Evolutionary conservation across 139 green algal genomes (phyloP).

Genomic region (Prasinococcaceae sp.): DNA sequence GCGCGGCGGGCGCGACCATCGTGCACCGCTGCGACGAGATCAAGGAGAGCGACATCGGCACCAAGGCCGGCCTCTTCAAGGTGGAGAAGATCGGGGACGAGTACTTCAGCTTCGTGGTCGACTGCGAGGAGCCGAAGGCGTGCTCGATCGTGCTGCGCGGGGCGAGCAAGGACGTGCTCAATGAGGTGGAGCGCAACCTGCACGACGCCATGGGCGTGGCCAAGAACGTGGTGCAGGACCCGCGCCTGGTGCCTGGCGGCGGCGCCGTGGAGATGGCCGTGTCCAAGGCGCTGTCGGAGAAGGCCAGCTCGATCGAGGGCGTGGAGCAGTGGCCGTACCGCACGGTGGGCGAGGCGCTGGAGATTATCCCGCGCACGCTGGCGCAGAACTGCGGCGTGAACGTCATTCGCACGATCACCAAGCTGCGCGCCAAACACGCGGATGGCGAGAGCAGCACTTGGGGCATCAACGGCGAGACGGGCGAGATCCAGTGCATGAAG

Average conservation of each 20-base stretch:
- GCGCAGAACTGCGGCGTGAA: conserved; percentile 96
- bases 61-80: conserved; percentile 83
- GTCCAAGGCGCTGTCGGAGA: conserved; percentile 40
- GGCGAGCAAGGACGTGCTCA: conserved; percentile 70
- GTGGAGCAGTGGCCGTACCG: conserved; percentile 40
- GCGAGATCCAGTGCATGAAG: conserved; percentile 83
- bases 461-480: conserved; percentile 79
- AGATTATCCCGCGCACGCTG: conserved; percentile 95
- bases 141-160: conserved; percentile 62
- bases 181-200: conserved; percentile 64
- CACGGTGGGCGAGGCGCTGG: conserved; percentile 55
- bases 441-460: conserved; percentile 37
- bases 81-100: conserved; percentile 95
- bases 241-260: conserved; percentile 80
- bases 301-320: conserved; percentile 36
- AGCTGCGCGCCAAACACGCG: conserved; percentile 69
- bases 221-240: conserved; percentile 82
- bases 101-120: conserved; percentile 95
- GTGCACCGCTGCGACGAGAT: conserved; percentile 81
- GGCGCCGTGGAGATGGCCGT: conserved; percentile 94
- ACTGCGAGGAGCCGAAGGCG: conserved; percentile 93
- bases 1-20: conserved; percentile 86
- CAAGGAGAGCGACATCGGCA: conserved; percentile 80
- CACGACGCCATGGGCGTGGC: conserved; percentile 96
- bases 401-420: conserved; percentile 94